Evolutionary conservation across 495 filamentous ascomycete genomes (phyloP), one percentile per base, ranked within the genome.

Genomic region (Pseudotulostoma volvatum): DNA sequence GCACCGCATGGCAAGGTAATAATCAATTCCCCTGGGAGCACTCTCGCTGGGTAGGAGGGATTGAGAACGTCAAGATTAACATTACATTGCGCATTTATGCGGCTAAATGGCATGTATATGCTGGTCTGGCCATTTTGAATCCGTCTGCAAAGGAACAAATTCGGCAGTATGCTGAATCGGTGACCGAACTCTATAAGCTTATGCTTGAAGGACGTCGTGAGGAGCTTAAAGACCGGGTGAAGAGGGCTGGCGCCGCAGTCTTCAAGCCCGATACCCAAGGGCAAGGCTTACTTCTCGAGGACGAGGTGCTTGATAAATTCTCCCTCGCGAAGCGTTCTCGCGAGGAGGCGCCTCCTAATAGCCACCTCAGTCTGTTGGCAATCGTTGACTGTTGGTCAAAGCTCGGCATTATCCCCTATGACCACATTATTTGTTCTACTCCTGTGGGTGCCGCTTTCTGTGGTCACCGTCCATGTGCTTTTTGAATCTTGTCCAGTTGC

Each of bases 51-150:
- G 71, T 93, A 2, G 88, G 90, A 37, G 90, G 92, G 17, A 94
- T 97, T 52, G 90, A 97, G 63, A 97, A 97, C 59, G 84, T 96
- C 52, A 97, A 97, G 64, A 95, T 95, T 60, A 97, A 97, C 58
- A 74, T 95, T 43, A 96, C 84, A 30, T 60, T 97, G 43, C 84
- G 90, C 48, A 97, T 97, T 57, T 97, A 95, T 62, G 77, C 81
- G 41, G 92, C 93, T 56, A 96, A 95, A 57, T 97, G 90, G 90
- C 90, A 97, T 59, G 90, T 97, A 39, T 97, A 97, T 56, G 90
- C 90, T 21, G 90, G 90, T 3, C 76, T 97, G 4, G 90, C 92
- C 4, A 97, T 97, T 56, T 69, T 97, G 30, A 97, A 97, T 55
- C 86, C 87, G 3, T 74, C 80, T 16, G 90, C 90, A 1, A 83